Conservation (phyloP, 73 alveolate species). For the Paramecium primaurelia region DNA sequence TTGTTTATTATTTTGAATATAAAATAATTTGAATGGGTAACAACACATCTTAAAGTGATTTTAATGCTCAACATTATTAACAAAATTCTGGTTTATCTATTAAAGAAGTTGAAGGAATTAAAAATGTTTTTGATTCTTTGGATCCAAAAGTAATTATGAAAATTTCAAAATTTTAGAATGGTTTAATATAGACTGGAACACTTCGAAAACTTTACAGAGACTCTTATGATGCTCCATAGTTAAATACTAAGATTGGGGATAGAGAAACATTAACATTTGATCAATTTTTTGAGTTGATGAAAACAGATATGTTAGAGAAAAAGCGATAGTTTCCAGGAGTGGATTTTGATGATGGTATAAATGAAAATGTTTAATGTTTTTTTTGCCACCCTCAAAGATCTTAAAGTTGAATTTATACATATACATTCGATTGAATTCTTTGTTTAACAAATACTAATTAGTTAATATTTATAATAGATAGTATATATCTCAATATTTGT, state of each 20-base stretch:
- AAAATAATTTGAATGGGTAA: slow-evolving; percentile 31
- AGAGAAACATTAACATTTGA: slow-evolving; percentile 39
- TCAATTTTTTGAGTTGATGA: slow-evolving; percentile 45
- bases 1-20: background rate
- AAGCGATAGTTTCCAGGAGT: slow-evolving; percentile 28
- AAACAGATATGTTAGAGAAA: slow-evolving; percentile 13
- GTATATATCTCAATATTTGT: background rate
- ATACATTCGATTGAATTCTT: background rate
- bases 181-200: background rate
- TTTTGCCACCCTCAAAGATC: slow-evolving; percentile 37
- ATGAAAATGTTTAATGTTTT: slow-evolving; percentile 41
- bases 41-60: background rate
- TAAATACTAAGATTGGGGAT: slow-evolving; percentile 15
- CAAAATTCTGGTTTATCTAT: slow-evolving; percentile 10
- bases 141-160: background rate
- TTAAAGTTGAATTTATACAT: background rate
- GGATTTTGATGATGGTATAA: slow-evolving; percentile 34
- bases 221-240: slow-evolving; percentile 42
- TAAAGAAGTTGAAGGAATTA: slow-evolving; percentile 13
- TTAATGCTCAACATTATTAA: background rate
- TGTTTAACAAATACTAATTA: background rate
- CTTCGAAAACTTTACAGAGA: slow-evolving; percentile 25
- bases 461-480: background rate
- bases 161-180: slow-evolving; percentile 16
- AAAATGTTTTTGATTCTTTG: slow-evolving; percentile 23